phyloP scores from a whole-genome alignment of 1,284 basidiomycete genomes.

The Cutaneotrichosporon mucoides region DNA sequence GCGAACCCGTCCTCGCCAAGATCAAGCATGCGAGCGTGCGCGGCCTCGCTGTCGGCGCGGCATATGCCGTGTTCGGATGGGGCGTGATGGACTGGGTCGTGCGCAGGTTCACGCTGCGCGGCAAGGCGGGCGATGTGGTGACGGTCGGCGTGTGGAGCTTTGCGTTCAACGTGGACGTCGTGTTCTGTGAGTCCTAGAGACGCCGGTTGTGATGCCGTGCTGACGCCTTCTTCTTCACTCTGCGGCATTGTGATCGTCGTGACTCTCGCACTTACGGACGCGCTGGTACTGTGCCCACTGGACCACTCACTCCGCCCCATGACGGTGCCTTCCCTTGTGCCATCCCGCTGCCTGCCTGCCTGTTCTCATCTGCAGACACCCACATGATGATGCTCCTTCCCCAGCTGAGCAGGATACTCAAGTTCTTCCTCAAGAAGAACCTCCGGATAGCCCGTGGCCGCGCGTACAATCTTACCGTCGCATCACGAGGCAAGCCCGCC shows the following conservation, averaged over 20 bases:
- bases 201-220: too few relatives aligned
- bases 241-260: too few relatives aligned
- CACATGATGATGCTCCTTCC: conserved; percentile 65
- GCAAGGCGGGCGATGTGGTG: conserved; percentile 22
- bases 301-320: too few relatives aligned
- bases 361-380: conserved; percentile 57
- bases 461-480: conserved; percentile 68
- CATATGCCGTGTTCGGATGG: conserved; percentile 41
- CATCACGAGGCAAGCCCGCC: conserved; percentile 68
- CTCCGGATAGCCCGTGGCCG: conserved; percentile 69
- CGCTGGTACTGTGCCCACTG: too few relatives aligned
- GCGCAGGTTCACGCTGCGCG: conserved; percentile 31
- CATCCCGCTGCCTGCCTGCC: neutral
- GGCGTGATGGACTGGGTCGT: conserved; percentile 43
- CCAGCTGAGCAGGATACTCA: conserved; percentile 67
- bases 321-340: neutral
- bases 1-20: conserved; percentile 45
- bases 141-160: conserved; percentile 28
- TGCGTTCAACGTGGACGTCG: conserved; percentile 31
- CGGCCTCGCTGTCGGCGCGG: conserved; percentile 36
- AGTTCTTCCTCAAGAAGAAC: conserved; percentile 73
- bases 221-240: neutral
- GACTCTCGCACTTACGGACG: too few relatives aligned
- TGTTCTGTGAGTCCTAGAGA: conserved; percentile 36
- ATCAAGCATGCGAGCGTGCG: conserved; percentile 45